Evolutionary conservation across 2,329 filamentous ascomycete genomes (phyloP), one percentile per base, ranked within the genome.

Genomic region (Cladobotryum mycophilum): DNA sequence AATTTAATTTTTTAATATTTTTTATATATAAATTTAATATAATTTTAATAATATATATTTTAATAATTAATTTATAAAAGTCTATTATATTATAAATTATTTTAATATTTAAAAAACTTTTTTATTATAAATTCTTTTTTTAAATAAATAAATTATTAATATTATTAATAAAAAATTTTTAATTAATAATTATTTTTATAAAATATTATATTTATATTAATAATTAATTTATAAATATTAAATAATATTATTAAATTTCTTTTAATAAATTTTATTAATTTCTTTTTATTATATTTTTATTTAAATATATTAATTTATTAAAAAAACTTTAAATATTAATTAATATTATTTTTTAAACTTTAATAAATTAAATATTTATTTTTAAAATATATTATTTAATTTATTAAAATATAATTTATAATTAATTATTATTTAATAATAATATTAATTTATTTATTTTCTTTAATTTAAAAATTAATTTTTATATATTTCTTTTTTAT

Each of bases 351-450:
- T 7, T 30, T 46, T n/a, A n/a, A n/a, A n/a, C n/a, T n/a, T n/a
- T n/a, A n/a, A n/a, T n/a, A n/a, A n/a, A n/a, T n/a, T n/a, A 17
- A 34, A 41, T 49, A 51, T 47, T 44, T 42, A 47, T 50, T 34
- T 45, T 52, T 40, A 45, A 48, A 18, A 13, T 15, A 12, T 7
- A 42, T 17, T 7, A 5, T 49, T 45, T 15, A 43, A 30, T 30
- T 44, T 17, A 30, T 36, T 46, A 44, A 46, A 18, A 13, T 35
- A 41, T n/a, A 15, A 14, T 25, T 12, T 33, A 13, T 40, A 13
- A 44, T n/a, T 45, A n/a, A n/a, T n/a, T n/a, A n/a, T n/a, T 38
- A 22, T 13, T 14, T 37, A 40, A 40, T 35, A 14, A 14, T 17
- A 45, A 36, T 45, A 15, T 15, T n/a, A 17, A 18, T 7, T 35